Evolutionary conservation across 2,329 filamentous ascomycete species (phyloP).

Genomic region (Pseudopithomyces maydicus): DNA sequence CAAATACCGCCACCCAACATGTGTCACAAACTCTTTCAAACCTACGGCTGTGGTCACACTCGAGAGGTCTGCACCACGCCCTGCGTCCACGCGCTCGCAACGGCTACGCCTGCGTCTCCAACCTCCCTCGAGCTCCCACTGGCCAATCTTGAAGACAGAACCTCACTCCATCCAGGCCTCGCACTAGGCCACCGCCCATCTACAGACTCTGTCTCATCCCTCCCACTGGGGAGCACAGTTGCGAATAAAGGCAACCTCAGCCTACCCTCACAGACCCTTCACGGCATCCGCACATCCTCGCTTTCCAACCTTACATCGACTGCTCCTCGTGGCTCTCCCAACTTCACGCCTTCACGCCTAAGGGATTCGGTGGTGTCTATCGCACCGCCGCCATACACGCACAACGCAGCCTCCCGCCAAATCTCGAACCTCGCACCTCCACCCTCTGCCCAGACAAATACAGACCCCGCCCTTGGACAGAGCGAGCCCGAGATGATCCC

Average conservation of each 20-base stretch:
- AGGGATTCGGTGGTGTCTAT: neutral
- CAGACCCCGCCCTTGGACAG: neutral
- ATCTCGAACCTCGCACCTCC: neutral
- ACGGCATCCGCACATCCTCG: neutral
- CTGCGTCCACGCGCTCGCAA: constrained; percentile 25
- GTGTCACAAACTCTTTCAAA: constrained; percentile 3
- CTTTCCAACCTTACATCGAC: neutral
- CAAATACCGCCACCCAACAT: neutral
- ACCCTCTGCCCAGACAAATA: neutral
- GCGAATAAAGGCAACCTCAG: neutral
- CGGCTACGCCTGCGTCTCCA: constrained; percentile 5
- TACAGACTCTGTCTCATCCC: neutral
- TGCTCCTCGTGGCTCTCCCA: neutral
- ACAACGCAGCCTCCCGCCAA: neutral
- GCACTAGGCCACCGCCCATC: neutral
- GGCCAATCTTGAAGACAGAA: neutral
- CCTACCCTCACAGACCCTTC: neutral
- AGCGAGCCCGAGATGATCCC: neutral
- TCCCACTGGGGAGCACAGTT: neutral
- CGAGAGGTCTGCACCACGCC: constrained; percentile 34
- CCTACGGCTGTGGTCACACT: constrained; percentile 26
- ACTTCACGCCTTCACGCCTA: neutral
- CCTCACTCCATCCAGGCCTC: neutral
- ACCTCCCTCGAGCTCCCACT: constrained; percentile 6
- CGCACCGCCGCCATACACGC: neutral